A percentile compares a stretch with the other conserved stretches of the same genome.
phyloP scores from a whole-genome alignment of 1,139 yeast genomes.

The Pichia sp. region DNA sequence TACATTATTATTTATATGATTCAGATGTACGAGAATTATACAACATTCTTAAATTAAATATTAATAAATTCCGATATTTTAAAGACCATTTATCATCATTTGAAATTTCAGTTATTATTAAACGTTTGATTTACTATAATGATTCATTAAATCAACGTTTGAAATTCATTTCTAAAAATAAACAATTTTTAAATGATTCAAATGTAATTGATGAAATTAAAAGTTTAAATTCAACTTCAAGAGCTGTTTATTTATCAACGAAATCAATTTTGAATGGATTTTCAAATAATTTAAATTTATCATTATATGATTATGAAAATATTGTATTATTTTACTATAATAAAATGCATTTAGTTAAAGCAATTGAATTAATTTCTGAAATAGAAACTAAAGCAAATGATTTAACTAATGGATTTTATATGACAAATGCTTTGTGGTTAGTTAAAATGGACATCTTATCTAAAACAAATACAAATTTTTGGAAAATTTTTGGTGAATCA shows the following conservation, averaged over 20 bases:
- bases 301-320: conserved; percentile 23
- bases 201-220: neutral
- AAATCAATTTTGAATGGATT: conserved; percentile 7
- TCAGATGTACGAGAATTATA: conserved; percentile 7
- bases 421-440: conserved; percentile 25
- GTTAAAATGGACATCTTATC: conserved; percentile 23
- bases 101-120: conserved; percentile 15
- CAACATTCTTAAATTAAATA: conserved; percentile 4
- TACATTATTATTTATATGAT: conserved; percentile 1
- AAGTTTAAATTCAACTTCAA: neutral
- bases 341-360: conserved; percentile 15
- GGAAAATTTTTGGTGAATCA: conserved; percentile 23
- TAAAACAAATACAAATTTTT: conserved; percentile 20
- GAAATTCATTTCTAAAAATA: conserved; percentile 8
- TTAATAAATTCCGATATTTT: neutral
- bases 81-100: neutral
- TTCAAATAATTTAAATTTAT: neutral
- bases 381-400: conserved; percentile 15
- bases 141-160: conserved; percentile 2
- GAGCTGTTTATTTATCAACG: conserved; percentile 4
- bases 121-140: conserved; percentile 5
- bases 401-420: conserved; percentile 1
- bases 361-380: conserved; percentile 18
- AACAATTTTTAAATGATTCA: neutral
- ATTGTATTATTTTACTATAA: conserved; percentile 20